Conservation (phyloP, 148 eudicot species). For the Dysphania ambrosioides region DNA sequence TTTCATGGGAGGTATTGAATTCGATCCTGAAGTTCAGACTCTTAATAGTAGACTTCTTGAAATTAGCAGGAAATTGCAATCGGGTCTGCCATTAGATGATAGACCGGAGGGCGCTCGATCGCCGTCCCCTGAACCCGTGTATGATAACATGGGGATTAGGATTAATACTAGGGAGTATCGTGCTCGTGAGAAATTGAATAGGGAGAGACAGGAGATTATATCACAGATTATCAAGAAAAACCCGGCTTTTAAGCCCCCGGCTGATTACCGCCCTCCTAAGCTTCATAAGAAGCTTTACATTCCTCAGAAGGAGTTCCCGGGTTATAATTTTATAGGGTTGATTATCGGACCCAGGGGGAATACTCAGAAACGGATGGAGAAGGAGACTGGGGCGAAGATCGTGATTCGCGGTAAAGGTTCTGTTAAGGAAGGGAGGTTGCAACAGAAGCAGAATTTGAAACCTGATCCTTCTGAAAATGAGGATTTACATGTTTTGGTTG, state of each 20-base stretch:
- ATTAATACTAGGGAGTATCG: conserved; percentile 85
- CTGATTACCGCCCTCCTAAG: conserved; percentile 84
- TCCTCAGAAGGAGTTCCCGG: conserved; percentile 84
- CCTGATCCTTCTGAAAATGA: conserved; percentile 79
- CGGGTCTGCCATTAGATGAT: conserved; percentile 68
- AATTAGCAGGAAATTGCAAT: conserved; percentile 67
- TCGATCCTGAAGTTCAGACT: conserved; percentile 72
- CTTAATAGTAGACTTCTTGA: conserved; percentile 64
- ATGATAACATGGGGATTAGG: conserved; percentile 77
- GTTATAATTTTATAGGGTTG: conserved; percentile 81
- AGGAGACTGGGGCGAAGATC: conserved; percentile 87
- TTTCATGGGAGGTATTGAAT: conserved; percentile 87
- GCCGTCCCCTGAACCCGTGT: conserved; percentile 85
- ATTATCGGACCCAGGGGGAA: conserved; percentile 95
- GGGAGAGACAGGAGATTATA: conserved; percentile 73
- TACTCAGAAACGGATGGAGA: conserved; percentile 88
- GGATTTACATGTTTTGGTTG: conserved; percentile 91
- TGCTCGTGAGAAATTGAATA: conserved; percentile 61
- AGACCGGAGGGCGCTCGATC: conserved; percentile 84
- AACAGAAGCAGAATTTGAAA: conserved; percentile 73
- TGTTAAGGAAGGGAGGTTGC: conserved; percentile 67
- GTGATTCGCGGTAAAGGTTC: conserved; percentile 89
- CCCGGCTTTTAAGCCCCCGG: conserved; percentile 80
- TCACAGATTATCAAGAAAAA: conserved; percentile 69
- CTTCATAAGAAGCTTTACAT: conserved; percentile 80